Base-by-base conservation (phyloP, 495 filamentous ascomycete genomes). In the Evernia prunastri region DNA sequence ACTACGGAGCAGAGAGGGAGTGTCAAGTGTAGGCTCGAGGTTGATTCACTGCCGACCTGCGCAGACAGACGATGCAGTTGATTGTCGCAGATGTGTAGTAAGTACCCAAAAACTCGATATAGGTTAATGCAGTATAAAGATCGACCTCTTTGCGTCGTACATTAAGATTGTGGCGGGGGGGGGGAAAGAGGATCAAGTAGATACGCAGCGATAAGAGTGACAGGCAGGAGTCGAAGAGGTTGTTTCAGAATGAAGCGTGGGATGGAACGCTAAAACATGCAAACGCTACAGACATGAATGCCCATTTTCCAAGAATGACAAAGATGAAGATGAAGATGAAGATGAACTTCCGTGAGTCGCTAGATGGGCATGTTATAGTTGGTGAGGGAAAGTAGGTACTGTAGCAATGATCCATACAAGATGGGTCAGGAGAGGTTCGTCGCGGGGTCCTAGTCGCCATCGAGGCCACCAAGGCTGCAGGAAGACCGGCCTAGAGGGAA, bases 361-460 rank as follows among this genome's bases (percentile, higher is more conserved):
- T 35, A 20, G 17, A 35, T 17, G 23, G 18, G n/a, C n/a, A n/a
- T n/a, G n/a, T n/a, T 12, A 4, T 39, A 13, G 47, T 56, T 49
- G 13, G n/a, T 42, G 35, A 59, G 27, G 35, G 0, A 10, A 33
- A 12, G 10, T 54, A 15, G 51, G 33, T 20, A 33, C 27, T 29
- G n/a, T n/a, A n/a, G n/a, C n/a, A n/a, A n/a, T n/a, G n/a, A n/a
- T n/a, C n/a, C n/a, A n/a, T 18, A 27, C 33, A 54, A 54, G 51
- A 54, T 20, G 51, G 29, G 27, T 54, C 51, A 54, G 51, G 51
- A 54, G 51, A 54, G 51, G 51, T 33, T 54, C 29, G 51, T 54
- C 51, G 51, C 51, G 51, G 51, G 51, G 51, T 54, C 29, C 51
- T 54, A 54, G 66, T 68, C 66, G 66, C 66, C 65, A 65, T 65